Conservation (phyloP, 1,139 yeast genomes). For the Candida tropicalis region DNA sequence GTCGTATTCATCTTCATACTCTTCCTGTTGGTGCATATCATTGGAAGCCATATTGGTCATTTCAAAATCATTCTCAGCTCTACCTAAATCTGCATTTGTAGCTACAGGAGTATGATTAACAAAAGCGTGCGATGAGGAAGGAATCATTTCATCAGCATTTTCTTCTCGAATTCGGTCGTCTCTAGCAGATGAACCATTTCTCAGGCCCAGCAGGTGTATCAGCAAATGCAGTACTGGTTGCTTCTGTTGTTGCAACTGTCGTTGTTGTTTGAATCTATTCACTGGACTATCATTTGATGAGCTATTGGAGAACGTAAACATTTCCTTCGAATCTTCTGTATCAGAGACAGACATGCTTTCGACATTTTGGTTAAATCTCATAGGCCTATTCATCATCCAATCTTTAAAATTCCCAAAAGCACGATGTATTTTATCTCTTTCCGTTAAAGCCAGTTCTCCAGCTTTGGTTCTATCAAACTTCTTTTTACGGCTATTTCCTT, state of each 20-base stretch:
- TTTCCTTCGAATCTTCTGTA: conserved; percentile 13
- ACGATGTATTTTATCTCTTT: not conserved
- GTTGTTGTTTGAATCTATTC: not conserved
- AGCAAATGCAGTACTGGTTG: not conserved
- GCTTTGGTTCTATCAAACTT: conserved; percentile 6
- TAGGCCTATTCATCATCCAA: conserved; percentile 7
- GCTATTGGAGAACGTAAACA: conserved; percentile 6
- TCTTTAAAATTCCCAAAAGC: not conserved
- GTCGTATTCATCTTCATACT: conserved; percentile 19
- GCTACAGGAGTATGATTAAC: not conserved
- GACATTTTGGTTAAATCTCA: not conserved
- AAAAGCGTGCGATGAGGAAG: not conserved
- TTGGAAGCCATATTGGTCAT: conserved; percentile 1
- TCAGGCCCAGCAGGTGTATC: not conserved
- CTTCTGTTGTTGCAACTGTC: conserved; percentile 5
- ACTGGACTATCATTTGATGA: conserved; percentile 1
- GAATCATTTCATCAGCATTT: not conserved
- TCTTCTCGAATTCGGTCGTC: not conserved
- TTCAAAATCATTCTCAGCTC: not conserved
- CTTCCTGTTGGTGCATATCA: not conserved
- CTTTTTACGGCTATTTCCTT: not conserved
- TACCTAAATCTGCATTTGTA: not conserved
- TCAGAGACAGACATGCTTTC: conserved; percentile 6
- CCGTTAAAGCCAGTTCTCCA: not conserved
- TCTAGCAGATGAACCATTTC: not conserved